Percentiles rank a stretch among this genome's conserved stretches.
phyloP scores from a whole-genome alignment of 2,329 filamentous ascomycete species.

The Trichophyton mentagrophytes region DNA sequence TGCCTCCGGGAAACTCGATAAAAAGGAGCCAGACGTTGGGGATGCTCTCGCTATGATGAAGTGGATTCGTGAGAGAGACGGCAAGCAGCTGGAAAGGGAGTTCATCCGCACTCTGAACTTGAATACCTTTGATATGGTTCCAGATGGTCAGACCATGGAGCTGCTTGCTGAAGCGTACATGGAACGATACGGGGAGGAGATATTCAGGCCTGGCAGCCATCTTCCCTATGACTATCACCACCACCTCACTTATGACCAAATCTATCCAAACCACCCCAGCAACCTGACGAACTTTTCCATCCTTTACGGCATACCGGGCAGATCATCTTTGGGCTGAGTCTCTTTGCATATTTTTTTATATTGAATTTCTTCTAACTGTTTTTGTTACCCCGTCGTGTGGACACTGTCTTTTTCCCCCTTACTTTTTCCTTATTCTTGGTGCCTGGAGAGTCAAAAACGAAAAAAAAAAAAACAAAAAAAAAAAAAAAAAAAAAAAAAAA shows the following conservation, averaged over 20 bases:
- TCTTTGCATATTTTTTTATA: neutral
- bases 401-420: neutral
- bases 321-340: neutral
- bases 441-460: neutral
- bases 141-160: conserved; percentile 4
- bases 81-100: conserved; percentile 6
- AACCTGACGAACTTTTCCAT: neutral
- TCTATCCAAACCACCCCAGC: neutral
- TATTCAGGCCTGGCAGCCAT: conserved; percentile 3
- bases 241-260: neutral
- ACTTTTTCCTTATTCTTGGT: neutral
- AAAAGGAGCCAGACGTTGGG: conserved; percentile 4
- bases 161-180: conserved; percentile 4
- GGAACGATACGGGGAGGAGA: conserved; percentile 4
- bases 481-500: too few species aligned
- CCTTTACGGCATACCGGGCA: neutral
- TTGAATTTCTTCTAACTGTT: neutral
- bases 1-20: conserved; percentile 1
- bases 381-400: neutral
- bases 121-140: conserved; percentile 9
- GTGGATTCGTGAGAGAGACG: conserved; percentile 3
- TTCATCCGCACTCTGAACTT: conserved; percentile 5
- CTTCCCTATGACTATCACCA: neutral
- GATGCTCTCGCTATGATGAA: conserved; percentile 9
- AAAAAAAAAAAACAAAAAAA: too few species aligned